Evolutionary conservation across 371 early-diverging fungal species (phyloP).

Genomic region (Hamiltosporidium tvaerminnensis): DNA sequence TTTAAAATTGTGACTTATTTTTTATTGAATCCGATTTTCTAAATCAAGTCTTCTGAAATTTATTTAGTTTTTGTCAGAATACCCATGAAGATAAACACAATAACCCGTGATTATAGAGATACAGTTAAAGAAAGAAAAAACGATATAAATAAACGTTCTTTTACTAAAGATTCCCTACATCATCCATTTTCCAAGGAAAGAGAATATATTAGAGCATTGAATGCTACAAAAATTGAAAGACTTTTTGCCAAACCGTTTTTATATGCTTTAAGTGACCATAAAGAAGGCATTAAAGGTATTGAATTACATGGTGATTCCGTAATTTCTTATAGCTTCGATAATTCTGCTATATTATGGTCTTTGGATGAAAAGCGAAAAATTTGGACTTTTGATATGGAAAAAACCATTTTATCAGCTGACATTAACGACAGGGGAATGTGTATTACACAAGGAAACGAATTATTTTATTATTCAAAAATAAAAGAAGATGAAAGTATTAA

Average conservation of each 20-base stretch:
- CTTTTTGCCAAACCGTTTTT: slow-evolving; percentile 54
- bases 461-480: too few species aligned
- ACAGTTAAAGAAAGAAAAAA: slow-evolving; percentile 36
- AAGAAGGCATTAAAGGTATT: slow-evolving; percentile 48
- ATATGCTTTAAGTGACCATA: slow-evolving; percentile 26
- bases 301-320: slow-evolving; percentile 11
- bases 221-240: slow-evolving; percentile 52
- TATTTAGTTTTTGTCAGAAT: neutral
- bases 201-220: slow-evolving; percentile 53
- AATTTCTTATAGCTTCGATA: slow-evolving; percentile 32
- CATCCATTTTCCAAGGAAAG: slow-evolving; percentile 44
- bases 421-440: too few species aligned
- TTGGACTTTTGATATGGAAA: too few species aligned
- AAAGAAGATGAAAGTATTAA: too few species aligned
- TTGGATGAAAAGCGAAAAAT: slow-evolving; percentile 4
- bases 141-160: slow-evolving; percentile 23
- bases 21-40: too few species aligned
- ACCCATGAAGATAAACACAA: slow-evolving; percentile 42
- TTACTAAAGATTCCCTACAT: slow-evolving; percentile 23
- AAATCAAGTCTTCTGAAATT: too few species aligned
- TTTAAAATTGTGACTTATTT: too few species aligned
- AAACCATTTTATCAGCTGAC: too few species aligned
- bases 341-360: slow-evolving; percentile 27
- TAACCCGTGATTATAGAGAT: slow-evolving; percentile 16
- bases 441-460: too few species aligned